Evolutionary conservation across 2,329 filamentous ascomycete genomes (phyloP).

Genomic region (Madurella mycetomatis): DNA sequence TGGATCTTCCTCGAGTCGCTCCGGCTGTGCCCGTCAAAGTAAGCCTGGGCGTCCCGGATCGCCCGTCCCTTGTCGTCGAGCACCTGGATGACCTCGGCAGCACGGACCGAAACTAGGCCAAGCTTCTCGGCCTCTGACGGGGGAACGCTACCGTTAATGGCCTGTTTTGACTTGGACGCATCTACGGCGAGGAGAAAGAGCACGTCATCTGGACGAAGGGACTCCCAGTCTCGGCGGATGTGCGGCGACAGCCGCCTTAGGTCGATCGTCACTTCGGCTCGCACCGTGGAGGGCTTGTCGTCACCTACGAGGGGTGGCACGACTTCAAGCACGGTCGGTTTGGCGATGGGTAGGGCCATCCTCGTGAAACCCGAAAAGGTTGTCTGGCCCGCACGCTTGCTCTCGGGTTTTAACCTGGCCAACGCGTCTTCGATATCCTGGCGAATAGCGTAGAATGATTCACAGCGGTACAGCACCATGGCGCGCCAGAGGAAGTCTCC

Average conservation of each 20-base stretch:
- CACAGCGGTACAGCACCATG: conserved; percentile 80
- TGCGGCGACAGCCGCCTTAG: conserved; percentile 72
- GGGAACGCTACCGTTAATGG: conserved; percentile 48
- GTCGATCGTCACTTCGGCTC: conserved; percentile 81
- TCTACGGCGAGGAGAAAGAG: conserved; percentile 81
- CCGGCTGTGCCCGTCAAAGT: conserved; percentile 59
- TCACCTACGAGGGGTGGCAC: conserved; percentile 79
- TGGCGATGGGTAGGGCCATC: conserved; percentile 85
- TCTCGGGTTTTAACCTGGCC: conserved; percentile 70
- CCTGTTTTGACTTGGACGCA: conserved; percentile 48
- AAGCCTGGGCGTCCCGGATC: conserved; percentile 59
- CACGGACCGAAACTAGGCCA: conserved; percentile 67
- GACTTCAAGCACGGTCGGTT: conserved; percentile 82
- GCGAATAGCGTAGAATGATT: conserved; percentile 89
- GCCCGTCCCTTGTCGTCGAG: conserved; percentile 78
- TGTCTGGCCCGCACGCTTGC: conserved; percentile 59
- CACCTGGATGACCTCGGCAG: conserved; percentile 81
- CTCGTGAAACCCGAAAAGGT: conserved; percentile 80
- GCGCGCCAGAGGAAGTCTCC: conserved; percentile 97
- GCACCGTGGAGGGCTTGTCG: conserved; percentile 74
- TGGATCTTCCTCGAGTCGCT: conserved; percentile 65
- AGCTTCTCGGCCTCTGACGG: conserved; percentile 54
- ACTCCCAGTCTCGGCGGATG: conserved; percentile 83
- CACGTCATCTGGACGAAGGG: conserved; percentile 78
- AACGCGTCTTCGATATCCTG: conserved; percentile 84